Evolutionary conservation across 1,139 yeast genomes (phyloP).

Genomic region (Blastobotrys illinoisensis): DNA sequence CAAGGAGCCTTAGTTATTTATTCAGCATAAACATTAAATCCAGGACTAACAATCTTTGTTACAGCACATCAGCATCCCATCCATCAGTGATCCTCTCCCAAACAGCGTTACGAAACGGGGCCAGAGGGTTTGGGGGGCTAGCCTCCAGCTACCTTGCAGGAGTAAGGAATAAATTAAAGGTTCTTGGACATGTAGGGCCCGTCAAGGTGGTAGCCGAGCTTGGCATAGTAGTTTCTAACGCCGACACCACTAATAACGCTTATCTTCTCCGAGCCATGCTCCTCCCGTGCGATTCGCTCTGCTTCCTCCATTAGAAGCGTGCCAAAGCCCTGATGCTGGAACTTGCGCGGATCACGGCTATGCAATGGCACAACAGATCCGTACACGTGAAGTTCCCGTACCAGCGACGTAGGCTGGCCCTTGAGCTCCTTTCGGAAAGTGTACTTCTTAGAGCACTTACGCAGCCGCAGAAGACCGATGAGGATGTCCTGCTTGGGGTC

Average conservation of each 20-base stretch:
- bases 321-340: constrained; percentile 99
- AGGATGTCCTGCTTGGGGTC: constrained; percentile 96
- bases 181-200: constrained; percentile 94
- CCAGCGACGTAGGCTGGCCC: constrained; percentile 81
- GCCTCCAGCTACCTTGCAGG: not conserved
- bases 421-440: constrained; percentile 88
- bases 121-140: not conserved
- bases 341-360: constrained; percentile 95
- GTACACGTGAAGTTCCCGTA: constrained; percentile 92
- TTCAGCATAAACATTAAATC: not conserved
- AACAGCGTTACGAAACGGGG: no score
- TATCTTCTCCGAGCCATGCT: constrained; percentile 86
- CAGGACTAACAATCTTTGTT: not conserved
- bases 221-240: constrained; percentile 90
- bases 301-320: constrained; percentile 98
- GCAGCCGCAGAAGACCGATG: constrained; percentile 80
- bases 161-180: constrained; percentile 19
- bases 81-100: no score
- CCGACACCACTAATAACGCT: constrained; percentile 98
- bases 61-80: no score
- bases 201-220: constrained; percentile 83
- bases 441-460: constrained; percentile 84
- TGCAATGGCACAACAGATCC: constrained; percentile 97
- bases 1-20: constrained; percentile 1
- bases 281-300: constrained; percentile 89